Conservation (phyloP, 2,329 filamentous ascomycete genomes). For the Cephalotrichum gorgonifer region DNA sequence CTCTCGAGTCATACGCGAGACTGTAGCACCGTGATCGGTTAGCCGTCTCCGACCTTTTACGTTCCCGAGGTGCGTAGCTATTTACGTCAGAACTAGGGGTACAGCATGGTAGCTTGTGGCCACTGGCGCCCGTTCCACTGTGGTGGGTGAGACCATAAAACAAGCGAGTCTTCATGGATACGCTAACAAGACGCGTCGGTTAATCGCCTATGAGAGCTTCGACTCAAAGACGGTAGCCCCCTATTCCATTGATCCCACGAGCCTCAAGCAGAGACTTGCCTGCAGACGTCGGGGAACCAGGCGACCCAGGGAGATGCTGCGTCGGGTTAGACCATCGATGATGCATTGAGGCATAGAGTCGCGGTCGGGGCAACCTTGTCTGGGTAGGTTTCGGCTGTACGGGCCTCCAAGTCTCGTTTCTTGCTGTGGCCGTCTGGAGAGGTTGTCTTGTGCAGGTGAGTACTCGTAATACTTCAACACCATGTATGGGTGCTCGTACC, state of each 20-base stretch:
- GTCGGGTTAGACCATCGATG: not conserved
- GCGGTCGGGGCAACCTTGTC: not conserved
- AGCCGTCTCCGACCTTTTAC: not conserved
- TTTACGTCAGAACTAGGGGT: not conserved
- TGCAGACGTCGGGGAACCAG: too few species aligned
- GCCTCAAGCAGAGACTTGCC: not conserved
- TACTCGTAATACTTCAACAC: too few species aligned
- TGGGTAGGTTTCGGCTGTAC: not conserved
- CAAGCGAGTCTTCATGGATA: not conserved
- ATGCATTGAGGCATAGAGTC: not conserved
- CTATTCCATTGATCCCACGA: not conserved
- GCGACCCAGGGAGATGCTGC: not conserved
- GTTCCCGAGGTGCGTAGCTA: not conserved
- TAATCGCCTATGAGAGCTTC: not conserved
- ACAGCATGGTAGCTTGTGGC: not conserved
- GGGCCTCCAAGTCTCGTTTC: too few species aligned
- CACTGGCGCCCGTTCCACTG: not conserved
- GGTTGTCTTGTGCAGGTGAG: too few species aligned
- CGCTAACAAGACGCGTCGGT: not conserved
- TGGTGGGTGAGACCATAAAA: not conserved
- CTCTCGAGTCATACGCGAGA: too few species aligned
- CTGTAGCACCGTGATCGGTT: too few species aligned
- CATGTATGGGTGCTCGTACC: too few species aligned
- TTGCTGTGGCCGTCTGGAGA: too few species aligned
- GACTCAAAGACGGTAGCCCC: not conserved